Evolutionary conservation across 306 rosid genomes (phyloP).

Genomic region (Cicer yamashitae): DNA sequence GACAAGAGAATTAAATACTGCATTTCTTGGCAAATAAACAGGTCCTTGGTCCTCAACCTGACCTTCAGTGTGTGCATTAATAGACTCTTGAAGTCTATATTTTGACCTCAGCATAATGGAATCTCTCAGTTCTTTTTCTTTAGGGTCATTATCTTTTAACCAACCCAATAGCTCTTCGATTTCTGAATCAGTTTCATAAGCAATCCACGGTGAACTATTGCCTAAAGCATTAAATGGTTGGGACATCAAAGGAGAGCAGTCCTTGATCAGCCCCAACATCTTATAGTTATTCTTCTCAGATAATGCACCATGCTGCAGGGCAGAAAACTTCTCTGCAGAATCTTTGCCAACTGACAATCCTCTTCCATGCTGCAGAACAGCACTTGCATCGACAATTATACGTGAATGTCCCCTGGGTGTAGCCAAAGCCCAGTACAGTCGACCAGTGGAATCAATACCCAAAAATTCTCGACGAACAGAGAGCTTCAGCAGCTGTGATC

Average conservation of each 20-base stretch:
- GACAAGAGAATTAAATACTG: conserved; percentile 57
- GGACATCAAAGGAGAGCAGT: conserved; percentile 48
- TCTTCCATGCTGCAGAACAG: conserved; percentile 47
- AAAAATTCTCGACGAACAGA: conserved; percentile 82
- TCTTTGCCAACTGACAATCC: conserved; percentile 45
- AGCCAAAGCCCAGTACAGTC: conserved; percentile 80
- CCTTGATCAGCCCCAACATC: conserved; percentile 52
- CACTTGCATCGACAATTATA: conserved; percentile 72
- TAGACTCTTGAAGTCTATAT: conserved; percentile 59
- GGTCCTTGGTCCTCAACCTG: conserved; percentile 53
- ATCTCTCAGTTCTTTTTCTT: conserved; percentile 84
- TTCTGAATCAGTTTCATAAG: conserved; percentile 76
- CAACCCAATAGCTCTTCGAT: conserved; percentile 73
- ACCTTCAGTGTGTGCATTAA: conserved; percentile 49
- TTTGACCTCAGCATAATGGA: conserved; percentile 75
- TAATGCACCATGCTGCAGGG: conserved; percentile 48
- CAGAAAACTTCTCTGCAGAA: conserved; percentile 46
- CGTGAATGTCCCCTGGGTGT: conserved; percentile 57
- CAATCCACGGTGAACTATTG: conserved; percentile 64
- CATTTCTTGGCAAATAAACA: conserved; percentile 47
- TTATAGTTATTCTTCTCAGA: conserved; percentile 45
- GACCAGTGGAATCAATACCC: conserved; percentile 80
- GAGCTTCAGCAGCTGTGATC: conserved; percentile 69
- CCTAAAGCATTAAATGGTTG: conserved; percentile 46
- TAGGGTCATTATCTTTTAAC: conserved; percentile 68